Evolutionary conservation across 345 rosid genomes (phyloP).

Genomic region (Boechera stricta): DNA sequence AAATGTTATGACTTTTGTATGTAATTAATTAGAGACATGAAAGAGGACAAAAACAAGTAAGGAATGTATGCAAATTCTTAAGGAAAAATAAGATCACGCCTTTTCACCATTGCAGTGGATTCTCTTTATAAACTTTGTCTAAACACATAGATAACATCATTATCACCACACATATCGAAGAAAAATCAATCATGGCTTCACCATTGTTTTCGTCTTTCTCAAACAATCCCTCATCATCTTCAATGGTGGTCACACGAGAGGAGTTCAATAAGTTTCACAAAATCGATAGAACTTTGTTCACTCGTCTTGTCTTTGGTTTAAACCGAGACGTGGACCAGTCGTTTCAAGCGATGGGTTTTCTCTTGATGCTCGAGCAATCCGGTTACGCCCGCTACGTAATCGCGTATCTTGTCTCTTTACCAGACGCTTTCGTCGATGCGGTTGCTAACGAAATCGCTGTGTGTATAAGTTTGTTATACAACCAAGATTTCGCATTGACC

Average conservation of each 20-base stretch:
- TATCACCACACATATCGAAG: neutral
- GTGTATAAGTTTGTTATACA: constrained; percentile 48
- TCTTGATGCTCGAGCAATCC: constrained; percentile 61
- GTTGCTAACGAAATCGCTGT: constrained; percentile 58
- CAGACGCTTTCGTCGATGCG: constrained; percentile 43
- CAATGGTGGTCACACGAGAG: constrained; percentile 32
- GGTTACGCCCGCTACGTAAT: constrained; percentile 35
- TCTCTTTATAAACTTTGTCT: constrained; percentile 12
- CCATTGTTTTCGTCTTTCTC: neutral
- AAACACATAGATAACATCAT: neutral
- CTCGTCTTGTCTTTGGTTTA: constrained; percentile 51
- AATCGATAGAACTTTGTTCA: constrained; percentile 57
- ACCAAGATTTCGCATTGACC: neutral
- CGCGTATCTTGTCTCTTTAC: constrained; percentile 22
- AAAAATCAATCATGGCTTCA: neutral
- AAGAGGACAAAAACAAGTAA: neutral
- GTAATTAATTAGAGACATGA: constrained; percentile 27
- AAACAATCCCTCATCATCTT: neutral
- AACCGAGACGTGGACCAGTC: constrained; percentile 54
- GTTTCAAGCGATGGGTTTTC: constrained; percentile 52
- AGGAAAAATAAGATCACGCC: constrained; percentile 1
- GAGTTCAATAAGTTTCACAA: constrained; percentile 58
- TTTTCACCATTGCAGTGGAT: constrained; percentile 15
- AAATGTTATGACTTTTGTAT: neutral
- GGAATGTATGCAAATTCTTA: neutral